These are phyloP conservation scores for Fonsecaea multimorphosa DNA, from an alignment of 2,329 filamentous ascomycete genomes.

Conservation along the genomic window DNA sequence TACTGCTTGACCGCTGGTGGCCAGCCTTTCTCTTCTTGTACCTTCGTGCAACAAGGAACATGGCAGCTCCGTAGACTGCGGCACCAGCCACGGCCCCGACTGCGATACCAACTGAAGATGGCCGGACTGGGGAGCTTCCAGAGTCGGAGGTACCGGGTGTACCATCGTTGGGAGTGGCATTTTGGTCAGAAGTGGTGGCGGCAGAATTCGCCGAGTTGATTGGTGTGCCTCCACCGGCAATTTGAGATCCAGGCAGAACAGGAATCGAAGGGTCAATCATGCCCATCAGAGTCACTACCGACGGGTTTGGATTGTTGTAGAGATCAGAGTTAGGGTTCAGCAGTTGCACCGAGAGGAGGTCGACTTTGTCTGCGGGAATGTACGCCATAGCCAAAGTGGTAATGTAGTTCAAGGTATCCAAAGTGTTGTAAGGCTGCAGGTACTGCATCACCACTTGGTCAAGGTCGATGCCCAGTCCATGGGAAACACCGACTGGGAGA, in stretches of 20 bases:
- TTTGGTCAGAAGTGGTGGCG: constrained; percentile 46
- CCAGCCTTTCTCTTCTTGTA: constrained; percentile 85
- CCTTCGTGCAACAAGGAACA: constrained; percentile 89
- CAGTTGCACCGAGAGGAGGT: constrained; percentile 71
- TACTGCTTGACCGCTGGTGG: constrained; percentile 77
- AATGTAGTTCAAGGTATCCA: constrained; percentile 70
- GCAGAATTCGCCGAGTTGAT: constrained; percentile 41
- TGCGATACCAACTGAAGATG: constrained; percentile 69
- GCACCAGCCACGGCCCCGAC: constrained; percentile 78
- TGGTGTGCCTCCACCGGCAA: constrained; percentile 49
- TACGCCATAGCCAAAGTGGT: constrained; percentile 80
- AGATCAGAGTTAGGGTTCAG: constrained; percentile 73
- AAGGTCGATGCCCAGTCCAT: constrained; percentile 60
- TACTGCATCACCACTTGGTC: constrained; percentile 40
- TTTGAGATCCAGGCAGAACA: constrained; percentile 59
- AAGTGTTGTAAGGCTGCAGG: constrained; percentile 55
- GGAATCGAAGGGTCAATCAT: constrained; percentile 86
- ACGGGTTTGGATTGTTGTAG: constrained; percentile 71
- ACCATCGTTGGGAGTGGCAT: constrained; percentile 47
- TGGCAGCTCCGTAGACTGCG: constrained; percentile 87
- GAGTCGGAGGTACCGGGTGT: constrained; percentile 59
- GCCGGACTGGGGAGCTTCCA: constrained; percentile 45
- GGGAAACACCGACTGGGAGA: constrained; percentile 72
- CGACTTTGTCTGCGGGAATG: constrained; percentile 74
- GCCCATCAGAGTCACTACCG: constrained; percentile 74